phyloP scores from a whole-genome alignment of 306 rosid species.

The Corylus avellana region DNA sequence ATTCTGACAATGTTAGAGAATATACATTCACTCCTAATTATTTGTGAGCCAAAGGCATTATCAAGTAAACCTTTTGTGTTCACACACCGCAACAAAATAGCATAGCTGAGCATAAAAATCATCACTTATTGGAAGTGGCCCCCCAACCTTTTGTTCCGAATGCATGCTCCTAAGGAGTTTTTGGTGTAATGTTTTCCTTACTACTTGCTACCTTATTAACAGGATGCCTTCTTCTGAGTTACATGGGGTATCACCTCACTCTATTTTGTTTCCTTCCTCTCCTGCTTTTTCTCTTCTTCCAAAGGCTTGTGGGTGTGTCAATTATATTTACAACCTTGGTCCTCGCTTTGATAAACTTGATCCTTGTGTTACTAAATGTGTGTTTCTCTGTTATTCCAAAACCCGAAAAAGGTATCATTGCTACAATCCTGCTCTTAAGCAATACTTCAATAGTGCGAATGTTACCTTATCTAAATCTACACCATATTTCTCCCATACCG shows the following conservation, averaged over 20 bases:
- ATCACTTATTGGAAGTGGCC: background rate
- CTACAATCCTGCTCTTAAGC: too few relatives aligned
- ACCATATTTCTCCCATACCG: too few relatives aligned
- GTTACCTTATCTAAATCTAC: too few relatives aligned
- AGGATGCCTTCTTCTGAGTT: background rate
- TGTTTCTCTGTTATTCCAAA: too few relatives aligned
- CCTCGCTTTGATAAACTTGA: background rate
- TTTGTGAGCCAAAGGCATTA: background rate
- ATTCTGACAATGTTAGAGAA: background rate
- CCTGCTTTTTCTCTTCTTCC: background rate
- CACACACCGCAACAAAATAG: background rate
- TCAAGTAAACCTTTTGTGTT: background rate
- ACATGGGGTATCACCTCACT: background rate
- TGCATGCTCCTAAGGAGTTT: too few relatives aligned
- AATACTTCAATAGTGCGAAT: too few relatives aligned
- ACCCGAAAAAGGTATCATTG: too few relatives aligned
- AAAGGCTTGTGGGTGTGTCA: background rate
- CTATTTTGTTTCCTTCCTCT: background rate
- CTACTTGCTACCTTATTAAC: background rate
- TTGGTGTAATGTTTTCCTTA: background rate
- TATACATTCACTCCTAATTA: background rate
- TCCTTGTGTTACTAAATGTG: background rate
- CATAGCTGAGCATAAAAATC: background rate
- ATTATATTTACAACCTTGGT: background rate
- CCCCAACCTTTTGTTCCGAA: too few relatives aligned